Evolutionary conservation across 331 rosid genomes (phyloP).

Genomic region (Quercus tomentella): DNA sequence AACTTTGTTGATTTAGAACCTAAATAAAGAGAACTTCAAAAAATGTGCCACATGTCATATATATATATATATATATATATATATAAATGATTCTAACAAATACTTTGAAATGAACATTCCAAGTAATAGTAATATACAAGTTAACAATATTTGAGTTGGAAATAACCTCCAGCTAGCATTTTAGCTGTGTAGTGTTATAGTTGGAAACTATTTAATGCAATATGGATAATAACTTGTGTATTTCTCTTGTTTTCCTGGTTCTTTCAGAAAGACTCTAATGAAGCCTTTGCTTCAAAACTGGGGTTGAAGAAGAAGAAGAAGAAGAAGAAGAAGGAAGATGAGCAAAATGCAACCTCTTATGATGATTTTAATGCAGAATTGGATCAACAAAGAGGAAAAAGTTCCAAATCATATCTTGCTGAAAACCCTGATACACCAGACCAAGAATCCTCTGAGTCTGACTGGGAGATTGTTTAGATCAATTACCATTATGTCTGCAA

Average conservation of each 20-base stretch:
- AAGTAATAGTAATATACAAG: too few species aligned
- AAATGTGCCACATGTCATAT: too few species aligned
- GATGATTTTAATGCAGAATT: not conserved
- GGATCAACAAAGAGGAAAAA: not conserved
- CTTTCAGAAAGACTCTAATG: slow-evolving; percentile 4
- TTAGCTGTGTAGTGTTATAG: not conserved
- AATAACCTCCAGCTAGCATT: too few species aligned
- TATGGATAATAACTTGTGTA: too few species aligned
- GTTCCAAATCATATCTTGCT: not conserved
- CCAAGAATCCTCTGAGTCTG: too few species aligned
- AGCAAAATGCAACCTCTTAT: not conserved
- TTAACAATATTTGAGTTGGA: too few species aligned
- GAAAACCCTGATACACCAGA: not conserved
- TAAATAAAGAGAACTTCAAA: too few species aligned
- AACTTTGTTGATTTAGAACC: too few species aligned
- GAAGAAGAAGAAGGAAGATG: not conserved
- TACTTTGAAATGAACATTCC: too few species aligned
- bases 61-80: too few species aligned
- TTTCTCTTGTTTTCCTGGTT: not conserved
- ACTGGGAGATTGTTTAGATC: too few species aligned
- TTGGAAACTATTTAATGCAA: not conserved
- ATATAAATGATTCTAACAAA: too few species aligned
- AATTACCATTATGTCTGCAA: not conserved
- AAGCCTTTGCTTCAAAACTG: slow-evolving; percentile 2
- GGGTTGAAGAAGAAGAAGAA: not conserved